phyloP scores from a whole-genome alignment of 371 early-diverging fungal genomes.

The Mucor irregularis region DNA sequence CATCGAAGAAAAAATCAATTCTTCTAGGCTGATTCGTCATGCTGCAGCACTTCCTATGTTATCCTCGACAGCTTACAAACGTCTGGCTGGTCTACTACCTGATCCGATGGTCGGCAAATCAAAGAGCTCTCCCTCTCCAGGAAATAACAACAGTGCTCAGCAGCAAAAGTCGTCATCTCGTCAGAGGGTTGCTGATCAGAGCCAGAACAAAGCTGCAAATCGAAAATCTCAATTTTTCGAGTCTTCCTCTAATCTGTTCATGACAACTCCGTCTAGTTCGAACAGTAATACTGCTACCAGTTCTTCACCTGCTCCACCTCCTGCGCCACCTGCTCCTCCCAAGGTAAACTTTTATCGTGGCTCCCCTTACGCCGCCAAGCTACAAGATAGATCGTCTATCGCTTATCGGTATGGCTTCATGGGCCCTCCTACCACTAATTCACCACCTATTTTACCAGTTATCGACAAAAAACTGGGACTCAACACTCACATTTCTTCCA shows the following conservation, averaged over 20 bases:
- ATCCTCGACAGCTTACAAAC: conserved; percentile 28
- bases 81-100: conserved; percentile 31
- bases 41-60: conserved; percentile 26
- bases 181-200: conserved; percentile 13
- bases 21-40: conserved; percentile 16
- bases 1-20: neutral
- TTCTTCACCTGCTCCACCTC: neutral
- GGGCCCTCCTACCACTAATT: neutral
- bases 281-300: neutral
- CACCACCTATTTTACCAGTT: neutral
- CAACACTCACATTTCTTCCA: neutral
- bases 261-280: neutral
- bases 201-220: neutral
- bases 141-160: conserved; percentile 7
- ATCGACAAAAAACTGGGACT: neutral
- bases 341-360: conserved; percentile 20
- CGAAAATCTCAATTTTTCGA: conserved; percentile 14
- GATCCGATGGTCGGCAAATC: conserved; percentile 27
- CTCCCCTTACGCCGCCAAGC: conserved; percentile 15
- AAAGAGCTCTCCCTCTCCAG: conserved; percentile 33
- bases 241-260: conserved; percentile 1
- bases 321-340: neutral
- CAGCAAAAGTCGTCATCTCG: neutral
- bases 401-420: conserved; percentile 25
- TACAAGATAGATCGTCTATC: conserved; percentile 15